Percentiles rank a stretch among this genome's conserved stretches.
phyloP scores from a whole-genome alignment of 2,329 filamentous ascomycete genomes.

The Botryotinia calthae region DNA sequence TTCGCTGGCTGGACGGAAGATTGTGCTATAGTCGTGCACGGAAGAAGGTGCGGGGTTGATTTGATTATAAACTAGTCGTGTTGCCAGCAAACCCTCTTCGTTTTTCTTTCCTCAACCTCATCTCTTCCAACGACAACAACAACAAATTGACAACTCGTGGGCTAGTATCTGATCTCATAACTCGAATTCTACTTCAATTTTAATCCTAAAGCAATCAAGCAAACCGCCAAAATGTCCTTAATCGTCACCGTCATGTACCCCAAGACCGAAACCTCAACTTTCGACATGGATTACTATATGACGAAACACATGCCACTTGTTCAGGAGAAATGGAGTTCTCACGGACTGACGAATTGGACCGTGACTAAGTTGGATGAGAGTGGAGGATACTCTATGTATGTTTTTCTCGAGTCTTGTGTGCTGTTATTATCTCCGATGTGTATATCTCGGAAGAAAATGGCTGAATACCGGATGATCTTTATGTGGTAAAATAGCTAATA shows the following conservation, averaged over 20 bases:
- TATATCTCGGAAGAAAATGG: not conserved
- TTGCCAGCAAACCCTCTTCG: not conserved
- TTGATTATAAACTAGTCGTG: not conserved
- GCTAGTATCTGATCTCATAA: no score
- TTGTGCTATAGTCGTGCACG: not conserved
- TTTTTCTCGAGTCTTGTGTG: not conserved
- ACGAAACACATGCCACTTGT: constrained; percentile 19
- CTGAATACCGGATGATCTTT: not conserved
- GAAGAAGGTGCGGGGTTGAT: not conserved
- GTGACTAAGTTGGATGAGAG: not conserved
- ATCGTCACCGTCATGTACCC: constrained; percentile 14
- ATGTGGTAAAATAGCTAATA: not conserved
- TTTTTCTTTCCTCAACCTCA: not conserved
- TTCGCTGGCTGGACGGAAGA: not conserved
- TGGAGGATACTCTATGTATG: not conserved
- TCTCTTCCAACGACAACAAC: not conserved
- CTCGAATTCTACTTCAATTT: no score
- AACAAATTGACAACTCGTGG: not conserved
- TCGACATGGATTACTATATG: constrained; percentile 11
- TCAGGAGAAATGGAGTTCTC: constrained; percentile 8
- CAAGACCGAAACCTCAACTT: constrained; percentile 17
- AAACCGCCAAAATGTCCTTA: constrained; percentile 6
- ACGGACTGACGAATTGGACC: not conserved
- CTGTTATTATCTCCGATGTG: not conserved
- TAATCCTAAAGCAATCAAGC: no score